Conservation (phyloP, 2,329 filamentous ascomycete genomes). For the Microascus cirrosus region DNA sequence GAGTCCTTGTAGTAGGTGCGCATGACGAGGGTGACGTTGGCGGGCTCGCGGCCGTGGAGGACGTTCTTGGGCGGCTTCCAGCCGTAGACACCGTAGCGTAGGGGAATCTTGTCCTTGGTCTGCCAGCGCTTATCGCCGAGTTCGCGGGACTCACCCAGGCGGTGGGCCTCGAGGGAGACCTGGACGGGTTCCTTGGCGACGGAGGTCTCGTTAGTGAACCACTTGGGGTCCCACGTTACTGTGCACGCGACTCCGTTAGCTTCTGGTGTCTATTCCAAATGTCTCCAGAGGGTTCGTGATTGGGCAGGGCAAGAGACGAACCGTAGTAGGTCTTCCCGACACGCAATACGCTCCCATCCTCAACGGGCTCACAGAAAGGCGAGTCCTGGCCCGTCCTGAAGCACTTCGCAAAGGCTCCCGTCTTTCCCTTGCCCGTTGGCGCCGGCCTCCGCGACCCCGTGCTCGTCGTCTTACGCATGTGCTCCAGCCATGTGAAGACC, state of each 20-base stretch:
- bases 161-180: slow-evolving; percentile 18
- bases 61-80: slow-evolving; percentile 26
- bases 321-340: slow-evolving; percentile 38
- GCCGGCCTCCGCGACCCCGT: slow-evolving; percentile 32
- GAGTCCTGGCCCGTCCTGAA: slow-evolving; percentile 31
- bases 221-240: slow-evolving; percentile 48
- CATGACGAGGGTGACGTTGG: slow-evolving; percentile 38
- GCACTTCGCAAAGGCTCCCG: slow-evolving; percentile 39
- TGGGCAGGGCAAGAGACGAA: slow-evolving; percentile 15
- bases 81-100: slow-evolving; percentile 35
- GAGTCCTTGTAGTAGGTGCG: slow-evolving; percentile 22
- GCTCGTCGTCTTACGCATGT: slow-evolving; percentile 25
- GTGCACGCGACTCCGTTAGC: not conserved
- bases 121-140: slow-evolving; percentile 24
- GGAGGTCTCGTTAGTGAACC: slow-evolving; percentile 31
- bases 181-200: slow-evolving; percentile 18
- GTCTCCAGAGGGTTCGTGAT: not conserved
- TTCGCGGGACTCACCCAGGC: slow-evolving; percentile 28
- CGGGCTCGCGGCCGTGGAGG: slow-evolving; percentile 22
- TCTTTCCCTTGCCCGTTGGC: slow-evolving; percentile 19
- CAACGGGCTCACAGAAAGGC: slow-evolving; percentile 40
- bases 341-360: slow-evolving; percentile 29
- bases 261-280: not conserved
- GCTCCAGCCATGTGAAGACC: slow-evolving; percentile 24
- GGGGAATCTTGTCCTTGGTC: slow-evolving; percentile 20